phyloP scores from a whole-genome alignment of 306 rosid species.

The Gastrolobium villosum region DNA sequence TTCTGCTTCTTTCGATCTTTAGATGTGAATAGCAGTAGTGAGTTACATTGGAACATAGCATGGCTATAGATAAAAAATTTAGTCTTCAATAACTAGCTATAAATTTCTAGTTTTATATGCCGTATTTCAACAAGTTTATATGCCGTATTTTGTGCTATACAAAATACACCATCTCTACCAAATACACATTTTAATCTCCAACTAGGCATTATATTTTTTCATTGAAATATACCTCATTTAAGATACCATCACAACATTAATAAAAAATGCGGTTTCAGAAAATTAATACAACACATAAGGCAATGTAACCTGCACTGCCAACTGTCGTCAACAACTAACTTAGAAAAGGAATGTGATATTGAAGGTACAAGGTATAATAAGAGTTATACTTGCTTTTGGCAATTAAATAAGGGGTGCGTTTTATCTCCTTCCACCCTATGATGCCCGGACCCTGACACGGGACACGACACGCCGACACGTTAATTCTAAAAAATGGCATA shows the following conservation, averaged over 20 bases:
- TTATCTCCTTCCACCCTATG: too few relatives aligned
- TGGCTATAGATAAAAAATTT: not conserved
- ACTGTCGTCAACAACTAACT: not conserved
- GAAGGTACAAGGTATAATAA: not conserved
- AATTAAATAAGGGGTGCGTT: too few relatives aligned
- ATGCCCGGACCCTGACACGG: too few relatives aligned
- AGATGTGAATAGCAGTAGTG: not conserved
- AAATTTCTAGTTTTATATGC: not conserved
- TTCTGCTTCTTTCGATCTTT: constrained; percentile 7
- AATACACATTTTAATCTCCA: constrained; percentile 10
- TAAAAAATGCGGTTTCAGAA: not conserved
- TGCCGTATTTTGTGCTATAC: constrained; percentile 7
- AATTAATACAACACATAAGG: not conserved
- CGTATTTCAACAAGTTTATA: not conserved
- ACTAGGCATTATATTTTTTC: not conserved
- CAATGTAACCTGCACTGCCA: constrained; percentile 6
- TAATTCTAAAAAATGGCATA: too few relatives aligned
- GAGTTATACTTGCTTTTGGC: too few relatives aligned
- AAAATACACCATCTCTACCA: not conserved
- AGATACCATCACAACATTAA: not conserved
- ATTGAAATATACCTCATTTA: not conserved
- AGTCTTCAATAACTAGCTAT: not conserved
- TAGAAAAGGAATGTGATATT: not conserved
- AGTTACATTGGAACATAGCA: not conserved
- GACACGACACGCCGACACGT: too few relatives aligned